Base-by-base conservation (phyloP, 192 early-diverging fungal genomes). In the Mortierella antarctica region DNA sequence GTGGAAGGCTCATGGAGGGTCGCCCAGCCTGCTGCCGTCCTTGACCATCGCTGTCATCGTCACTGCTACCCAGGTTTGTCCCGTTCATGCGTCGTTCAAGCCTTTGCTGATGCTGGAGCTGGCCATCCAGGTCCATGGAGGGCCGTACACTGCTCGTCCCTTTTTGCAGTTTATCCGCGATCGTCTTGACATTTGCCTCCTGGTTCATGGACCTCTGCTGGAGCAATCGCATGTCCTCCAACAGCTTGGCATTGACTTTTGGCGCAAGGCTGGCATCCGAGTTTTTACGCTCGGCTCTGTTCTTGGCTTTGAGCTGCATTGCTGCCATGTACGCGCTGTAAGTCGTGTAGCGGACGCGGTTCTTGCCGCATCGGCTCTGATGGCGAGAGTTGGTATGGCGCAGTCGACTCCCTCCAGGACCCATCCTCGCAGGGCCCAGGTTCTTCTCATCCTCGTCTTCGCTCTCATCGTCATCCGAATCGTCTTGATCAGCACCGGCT, bases 241-340 rank as follows among this genome's bases (percentile, higher is more conserved):
- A 47, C 21, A 70, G 57, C 23, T 49, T 70, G 23, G 42, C 42
- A 0, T 56, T 56, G 14, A 47, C 56, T 9, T 40, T 21, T 46
- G 57, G 21, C 14, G n/a, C 14, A 20, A 48, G 62, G 20, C 18
- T 14, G 12, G 31, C 31, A 31, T 31, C 31, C 14, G 59, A 75
- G 7, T 51, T 51, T 40, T 51, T 62, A 40, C 59, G 65, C 17
- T 68, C 59, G n/a, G 65, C 41, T 6, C 67, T 60, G 9, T 70
- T 68, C 41, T 69, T 70, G 7, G 67, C 39, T 42, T 60, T 70
- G 17, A 63, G 55, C 20, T 77, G 74, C 62, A 77, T 77, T 10
- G 74, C 67, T 5, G 74, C 62, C 56, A 71, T 46, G 45, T 79
- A 71, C n/a, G 68, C 76, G 18, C 68, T 62, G 50, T 79, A 71